Percentiles rank a stretch among this genome's conserved stretches.
These are phyloP conservation scores for Tylopilus sp. DNA, from an alignment of 768 basidiomycete genomes.

Conservation along the genomic window DNA sequence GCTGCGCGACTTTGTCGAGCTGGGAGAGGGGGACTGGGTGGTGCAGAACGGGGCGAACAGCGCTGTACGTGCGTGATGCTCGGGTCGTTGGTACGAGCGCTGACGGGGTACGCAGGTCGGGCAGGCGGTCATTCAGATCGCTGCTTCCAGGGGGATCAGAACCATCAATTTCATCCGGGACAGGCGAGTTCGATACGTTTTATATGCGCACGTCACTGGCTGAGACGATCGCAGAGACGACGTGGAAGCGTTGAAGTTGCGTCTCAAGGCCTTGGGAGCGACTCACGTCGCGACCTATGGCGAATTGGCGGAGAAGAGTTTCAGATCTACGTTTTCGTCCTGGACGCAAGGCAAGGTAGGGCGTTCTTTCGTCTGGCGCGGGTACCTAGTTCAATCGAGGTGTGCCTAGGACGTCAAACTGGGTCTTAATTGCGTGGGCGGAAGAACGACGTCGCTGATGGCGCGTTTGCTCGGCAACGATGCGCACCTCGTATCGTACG, in stretches of 20 bases:
- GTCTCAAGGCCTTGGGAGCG: slow-evolving; percentile 62
- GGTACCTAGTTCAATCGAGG: not conserved
- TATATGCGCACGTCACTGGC: not conserved
- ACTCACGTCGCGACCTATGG: slow-evolving; percentile 78
- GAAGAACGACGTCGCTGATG: slow-evolving; percentile 68
- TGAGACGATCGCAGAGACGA: slow-evolving; percentile 42
- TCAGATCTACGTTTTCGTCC: slow-evolving; percentile 52
- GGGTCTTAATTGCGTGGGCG: slow-evolving; percentile 60
- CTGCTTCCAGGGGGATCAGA: slow-evolving; percentile 62
- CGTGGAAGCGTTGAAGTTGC: slow-evolving; percentile 45
- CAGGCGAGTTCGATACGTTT: slow-evolving; percentile 46
- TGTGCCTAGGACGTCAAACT: slow-evolving; percentile 38
- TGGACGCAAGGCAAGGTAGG: slow-evolving; percentile 64
- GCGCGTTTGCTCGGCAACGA: slow-evolving; percentile 59
- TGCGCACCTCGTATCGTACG: slow-evolving; percentile 81
- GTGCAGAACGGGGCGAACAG: slow-evolving; percentile 87
- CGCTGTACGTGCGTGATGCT: slow-evolving; percentile 48
- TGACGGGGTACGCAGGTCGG: slow-evolving; percentile 52
- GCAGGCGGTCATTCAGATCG: slow-evolving; percentile 84
- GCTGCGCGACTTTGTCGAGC: slow-evolving; percentile 64
- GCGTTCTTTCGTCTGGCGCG: slow-evolving; percentile 11
- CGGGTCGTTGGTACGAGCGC: not conserved
- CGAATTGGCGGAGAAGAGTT: slow-evolving; percentile 56
- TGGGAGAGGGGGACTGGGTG: slow-evolving; percentile 73
- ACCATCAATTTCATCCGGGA: slow-evolving; percentile 82